These are phyloP conservation scores for Margaritispora aquatica DNA, from an alignment of 495 filamentous ascomycete species.

Conservation along the genomic window DNA sequence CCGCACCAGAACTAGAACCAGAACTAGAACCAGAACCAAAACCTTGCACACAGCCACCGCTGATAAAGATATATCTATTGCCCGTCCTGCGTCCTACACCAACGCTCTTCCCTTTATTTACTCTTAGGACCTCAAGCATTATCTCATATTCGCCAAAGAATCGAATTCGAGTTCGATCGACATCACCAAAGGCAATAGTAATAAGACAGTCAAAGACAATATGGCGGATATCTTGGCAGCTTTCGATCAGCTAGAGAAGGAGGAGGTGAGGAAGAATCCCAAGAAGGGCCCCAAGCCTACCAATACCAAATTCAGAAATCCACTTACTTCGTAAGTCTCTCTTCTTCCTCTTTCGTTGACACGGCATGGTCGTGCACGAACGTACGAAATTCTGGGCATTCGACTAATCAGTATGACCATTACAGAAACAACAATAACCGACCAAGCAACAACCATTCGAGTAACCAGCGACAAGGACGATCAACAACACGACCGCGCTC, in stretches of 20 bases:
- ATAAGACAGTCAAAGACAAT: neutral
- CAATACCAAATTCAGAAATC: conserved; percentile 11
- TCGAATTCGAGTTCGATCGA: no score
- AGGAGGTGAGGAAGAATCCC: conserved; percentile 1
- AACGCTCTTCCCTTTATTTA: neutral
- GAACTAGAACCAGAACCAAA: neutral
- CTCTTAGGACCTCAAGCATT: no score
- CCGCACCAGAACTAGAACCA: neutral
- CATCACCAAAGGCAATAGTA: neutral
- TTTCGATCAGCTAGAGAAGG: conserved; percentile 7
- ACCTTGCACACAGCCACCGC: conserved; percentile 7
- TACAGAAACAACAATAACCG: neutral
- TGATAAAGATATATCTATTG: neutral
- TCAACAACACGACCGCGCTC: neutral
- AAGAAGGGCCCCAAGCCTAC: conserved; percentile 4
- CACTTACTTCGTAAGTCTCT: conserved; percentile 1
- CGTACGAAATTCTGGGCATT: neutral
- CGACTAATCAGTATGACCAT: neutral
- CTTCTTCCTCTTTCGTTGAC: neutral
- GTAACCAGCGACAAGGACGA: neutral
- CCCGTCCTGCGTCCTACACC: neutral
- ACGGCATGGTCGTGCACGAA: neutral
- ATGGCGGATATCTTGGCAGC: conserved; percentile 14
- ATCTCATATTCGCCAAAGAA: no score
- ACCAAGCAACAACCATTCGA: neutral